phyloP scores from a whole-genome alignment of 2,329 filamentous ascomycete genomes.

The Aspergillus japonicus region DNA sequence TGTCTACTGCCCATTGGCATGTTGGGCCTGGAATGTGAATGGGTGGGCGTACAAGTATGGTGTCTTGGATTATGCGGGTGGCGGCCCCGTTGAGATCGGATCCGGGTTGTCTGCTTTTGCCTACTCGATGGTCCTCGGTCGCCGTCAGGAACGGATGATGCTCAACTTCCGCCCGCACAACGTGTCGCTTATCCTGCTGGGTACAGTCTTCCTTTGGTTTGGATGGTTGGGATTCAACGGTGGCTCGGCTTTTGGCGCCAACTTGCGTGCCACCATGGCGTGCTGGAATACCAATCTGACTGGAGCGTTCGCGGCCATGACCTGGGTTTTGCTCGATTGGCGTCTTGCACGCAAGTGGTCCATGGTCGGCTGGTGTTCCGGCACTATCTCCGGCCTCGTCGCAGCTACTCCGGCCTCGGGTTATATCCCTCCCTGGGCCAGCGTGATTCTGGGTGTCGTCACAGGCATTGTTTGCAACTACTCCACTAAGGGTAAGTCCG shows the following conservation, averaged over 20 bases:
- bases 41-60: slow-evolving; percentile 91
- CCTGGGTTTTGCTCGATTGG: slow-evolving; percentile 95
- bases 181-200: slow-evolving; percentile 93
- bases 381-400: slow-evolving; percentile 81
- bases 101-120: slow-evolving; percentile 91
- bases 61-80: slow-evolving; percentile 93
- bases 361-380: slow-evolving; percentile 89
- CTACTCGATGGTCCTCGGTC: slow-evolving; percentile 92
- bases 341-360: slow-evolving; percentile 93
- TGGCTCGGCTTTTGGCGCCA: slow-evolving; percentile 89
- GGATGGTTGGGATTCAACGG: slow-evolving; percentile 99
- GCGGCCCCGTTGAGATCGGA: slow-evolving; percentile 94
- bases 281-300: slow-evolving; percentile 98
- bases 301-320: slow-evolving; percentile 85
- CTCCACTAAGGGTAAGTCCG: slow-evolving; percentile 74
- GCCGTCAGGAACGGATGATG: slow-evolving; percentile 99
- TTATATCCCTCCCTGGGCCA: slow-evolving; percentile 69
- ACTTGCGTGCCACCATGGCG: slow-evolving; percentile 90
- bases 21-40: slow-evolving; percentile 94
- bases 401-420: slow-evolving; percentile 83
- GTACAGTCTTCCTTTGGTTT: slow-evolving; percentile 95
- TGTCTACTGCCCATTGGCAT: slow-evolving; percentile 94
- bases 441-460: slow-evolving; percentile 59
- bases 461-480: slow-evolving; percentile 76
- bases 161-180: slow-evolving; percentile 99